A percentile compares a stretch with the other conserved stretches of the same genome.
phyloP scores from a whole-genome alignment of 768 basidiomycete species.

The Dentipellis fragilis region DNA sequence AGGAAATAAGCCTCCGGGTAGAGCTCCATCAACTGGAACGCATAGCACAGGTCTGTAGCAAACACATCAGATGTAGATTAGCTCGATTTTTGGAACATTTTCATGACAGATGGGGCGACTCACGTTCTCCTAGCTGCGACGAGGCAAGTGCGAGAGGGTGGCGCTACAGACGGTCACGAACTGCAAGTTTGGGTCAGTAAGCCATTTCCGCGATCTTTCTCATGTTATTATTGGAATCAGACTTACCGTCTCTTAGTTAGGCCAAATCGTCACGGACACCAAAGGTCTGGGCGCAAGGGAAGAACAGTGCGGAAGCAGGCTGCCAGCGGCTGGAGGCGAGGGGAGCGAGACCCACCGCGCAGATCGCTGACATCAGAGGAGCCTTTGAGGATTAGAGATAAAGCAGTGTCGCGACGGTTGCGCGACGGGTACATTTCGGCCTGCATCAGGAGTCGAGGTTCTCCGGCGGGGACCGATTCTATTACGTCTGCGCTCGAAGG shows the following conservation, averaged over 20 bases:
- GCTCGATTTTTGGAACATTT: background rate
- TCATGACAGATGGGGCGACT: background rate
- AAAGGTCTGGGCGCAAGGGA: background rate
- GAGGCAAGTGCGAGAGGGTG: too few relatives aligned
- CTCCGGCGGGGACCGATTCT: background rate
- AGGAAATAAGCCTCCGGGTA: constrained; percentile 49
- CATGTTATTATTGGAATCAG: background rate
- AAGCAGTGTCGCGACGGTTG: background rate
- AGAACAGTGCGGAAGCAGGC: background rate
- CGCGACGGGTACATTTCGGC: constrained; percentile 1
- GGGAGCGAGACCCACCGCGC: background rate
- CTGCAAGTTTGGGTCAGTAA: too few relatives aligned
- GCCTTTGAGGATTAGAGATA: background rate
- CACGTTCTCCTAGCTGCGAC: background rate
- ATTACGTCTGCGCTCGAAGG: constrained; percentile 1
- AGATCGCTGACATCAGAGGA: background rate
- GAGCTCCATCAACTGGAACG: constrained; percentile 35
- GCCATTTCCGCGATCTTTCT: too few relatives aligned
- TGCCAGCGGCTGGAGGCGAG: background rate
- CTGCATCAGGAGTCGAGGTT: background rate
- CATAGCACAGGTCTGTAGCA: constrained; percentile 1
- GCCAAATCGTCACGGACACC: background rate
- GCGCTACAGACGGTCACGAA: too few relatives aligned
- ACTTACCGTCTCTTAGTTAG: background rate
- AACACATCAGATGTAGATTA: background rate